These are phyloP conservation scores for Chaetomiaceae sp. DNA, from an alignment of 2,329 filamentous ascomycete genomes.

Conservation along the genomic window DNA sequence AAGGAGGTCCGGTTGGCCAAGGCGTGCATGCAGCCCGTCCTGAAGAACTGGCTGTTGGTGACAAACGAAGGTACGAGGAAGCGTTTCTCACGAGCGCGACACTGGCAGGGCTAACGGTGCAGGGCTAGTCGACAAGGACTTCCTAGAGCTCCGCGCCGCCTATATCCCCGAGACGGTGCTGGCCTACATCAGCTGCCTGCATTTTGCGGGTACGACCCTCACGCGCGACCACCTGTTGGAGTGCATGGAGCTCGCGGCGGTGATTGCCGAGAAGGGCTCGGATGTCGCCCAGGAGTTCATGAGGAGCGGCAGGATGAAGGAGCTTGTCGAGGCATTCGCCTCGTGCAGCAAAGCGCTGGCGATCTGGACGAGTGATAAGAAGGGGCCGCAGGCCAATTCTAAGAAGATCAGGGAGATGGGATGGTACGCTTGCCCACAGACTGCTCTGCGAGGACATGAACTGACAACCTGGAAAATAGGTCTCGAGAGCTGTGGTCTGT, in stretches of 20 bases:
- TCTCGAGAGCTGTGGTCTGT: conserved; percentile 58
- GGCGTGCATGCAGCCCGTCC: conserved; percentile 55
- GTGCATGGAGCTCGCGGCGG: conserved; percentile 78
- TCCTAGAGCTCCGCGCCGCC: conserved; percentile 62
- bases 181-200: conserved; percentile 75
- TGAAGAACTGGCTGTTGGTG: conserved; percentile 59
- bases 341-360: conserved; percentile 69
- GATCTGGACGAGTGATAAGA: conserved; percentile 52
- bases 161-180: conserved; percentile 86
- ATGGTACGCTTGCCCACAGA: conserved; percentile 38
- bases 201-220: conserved; percentile 70
- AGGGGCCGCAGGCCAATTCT: conserved; percentile 43
- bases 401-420: conserved; percentile 60
- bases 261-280: conserved; percentile 67
- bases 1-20: conserved; percentile 51
- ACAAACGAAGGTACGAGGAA: conserved; percentile 50
- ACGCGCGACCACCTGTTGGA: conserved; percentile 74
- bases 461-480: conserved; percentile 12
- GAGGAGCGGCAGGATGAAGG: conserved; percentile 63
- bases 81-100: background rate
- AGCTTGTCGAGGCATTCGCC: conserved; percentile 73
- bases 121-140: conserved; percentile 51
- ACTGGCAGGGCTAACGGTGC: conserved; percentile 5
- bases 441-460: background rate
- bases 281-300: conserved; percentile 63